Evolutionary conservation across 1,284 basidiomycete species (phyloP).

Genomic region (Cutaneotrichosporon mucoides): DNA sequence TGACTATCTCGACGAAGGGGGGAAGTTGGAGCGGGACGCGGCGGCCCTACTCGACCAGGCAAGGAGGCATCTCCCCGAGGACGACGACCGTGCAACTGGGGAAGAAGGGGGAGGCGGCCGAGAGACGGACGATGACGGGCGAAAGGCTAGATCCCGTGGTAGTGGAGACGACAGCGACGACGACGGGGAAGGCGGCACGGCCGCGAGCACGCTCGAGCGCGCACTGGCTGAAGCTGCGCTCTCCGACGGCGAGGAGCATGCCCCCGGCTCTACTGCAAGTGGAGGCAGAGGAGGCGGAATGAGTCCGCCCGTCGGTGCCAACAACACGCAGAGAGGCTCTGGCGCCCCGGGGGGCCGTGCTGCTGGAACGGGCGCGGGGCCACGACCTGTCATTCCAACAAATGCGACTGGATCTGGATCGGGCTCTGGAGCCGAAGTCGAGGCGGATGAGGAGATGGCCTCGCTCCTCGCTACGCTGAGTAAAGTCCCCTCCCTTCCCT

Average conservation of each 20-base stretch:
- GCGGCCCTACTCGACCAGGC: background rate
- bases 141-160: too few species aligned
- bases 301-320: background rate
- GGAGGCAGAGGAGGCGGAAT: background rate
- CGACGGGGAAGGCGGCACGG: conserved; percentile 4
- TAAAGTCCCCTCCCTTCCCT: too few species aligned
- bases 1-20: background rate
- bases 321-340: background rate
- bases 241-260: background rate
- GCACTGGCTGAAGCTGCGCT: conserved; percentile 2
- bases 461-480: too few species aligned
- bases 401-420: background rate
- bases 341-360: too few species aligned
- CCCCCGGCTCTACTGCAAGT: too few species aligned
- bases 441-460: background rate
- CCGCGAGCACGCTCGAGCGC: conserved; percentile 1
- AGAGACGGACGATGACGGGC: too few species aligned
- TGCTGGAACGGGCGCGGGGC: too few species aligned
- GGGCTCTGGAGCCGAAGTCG: conserved; percentile 2
- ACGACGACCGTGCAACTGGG: background rate
- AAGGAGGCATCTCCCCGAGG: background rate
- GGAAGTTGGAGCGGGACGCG: background rate
- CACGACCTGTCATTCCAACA: too few species aligned
- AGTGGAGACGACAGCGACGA: background rate
- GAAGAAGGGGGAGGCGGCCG: too few species aligned